A percentile compares a stretch with the other conserved stretches of the same genome.
These are phyloP conservation scores for Lasiodiplodia theobromae DNA, from an alignment of 2,329 filamentous ascomycete species.

Conservation along the genomic window DNA sequence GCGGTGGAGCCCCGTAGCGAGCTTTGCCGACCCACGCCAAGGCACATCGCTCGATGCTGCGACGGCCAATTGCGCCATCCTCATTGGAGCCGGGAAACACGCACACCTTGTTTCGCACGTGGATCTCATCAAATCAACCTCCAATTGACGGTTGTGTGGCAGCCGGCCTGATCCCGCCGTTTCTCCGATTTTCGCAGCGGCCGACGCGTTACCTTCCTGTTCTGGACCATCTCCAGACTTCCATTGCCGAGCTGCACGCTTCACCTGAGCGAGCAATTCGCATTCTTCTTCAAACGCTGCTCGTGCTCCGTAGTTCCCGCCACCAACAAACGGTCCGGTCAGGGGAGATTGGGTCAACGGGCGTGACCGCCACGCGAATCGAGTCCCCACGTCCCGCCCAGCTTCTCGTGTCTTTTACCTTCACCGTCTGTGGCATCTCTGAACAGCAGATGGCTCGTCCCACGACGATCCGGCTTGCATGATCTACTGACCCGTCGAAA, in stretches of 20 bases:
- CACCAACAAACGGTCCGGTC: slow-evolving; percentile 19
- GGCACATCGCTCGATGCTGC: not conserved
- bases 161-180: not conserved
- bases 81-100: not conserved
- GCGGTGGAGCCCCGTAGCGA: slow-evolving; percentile 8
- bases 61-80: not conserved
- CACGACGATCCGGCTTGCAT: slow-evolving; percentile 1
- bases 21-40: slow-evolving; percentile 1
- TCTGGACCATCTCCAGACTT: not conserved
- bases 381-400: not conserved
- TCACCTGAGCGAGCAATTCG: not conserved
- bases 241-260: not conserved
- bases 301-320: not conserved
- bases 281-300: not conserved
- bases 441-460: slow-evolving; percentile 8
- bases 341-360: slow-evolving; percentile 9
- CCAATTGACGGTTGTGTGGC: not conserved
- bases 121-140: slow-evolving; percentile 9
- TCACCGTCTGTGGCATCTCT: not conserved
- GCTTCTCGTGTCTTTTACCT: not conserved
- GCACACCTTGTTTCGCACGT: slow-evolving; percentile 9
- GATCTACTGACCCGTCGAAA: slow-evolving; percentile 4
- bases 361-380: slow-evolving; percentile 15
- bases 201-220: slow-evolving; percentile 4
- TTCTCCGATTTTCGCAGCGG: not conserved